Evolutionary conservation across 2,329 filamentous ascomycete genomes (phyloP), one percentile per base, ranked within the genome.

Genomic region (Chrysosphaeria jannelii): DNA sequence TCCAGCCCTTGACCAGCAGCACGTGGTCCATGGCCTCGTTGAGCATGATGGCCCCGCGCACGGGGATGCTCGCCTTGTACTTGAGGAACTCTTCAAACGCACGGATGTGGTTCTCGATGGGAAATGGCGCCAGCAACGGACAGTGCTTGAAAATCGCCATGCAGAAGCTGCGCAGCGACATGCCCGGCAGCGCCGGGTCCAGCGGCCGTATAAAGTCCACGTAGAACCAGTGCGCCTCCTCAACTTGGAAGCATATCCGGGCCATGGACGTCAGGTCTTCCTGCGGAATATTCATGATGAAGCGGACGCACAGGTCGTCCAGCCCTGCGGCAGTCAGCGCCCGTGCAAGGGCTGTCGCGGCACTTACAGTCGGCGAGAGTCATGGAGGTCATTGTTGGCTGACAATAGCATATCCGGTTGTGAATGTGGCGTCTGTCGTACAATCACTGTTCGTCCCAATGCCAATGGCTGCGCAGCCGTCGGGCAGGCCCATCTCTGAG

Each of bases 191-290:
- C 19, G 57, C 57, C 24, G 78, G 68, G 44, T 91, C 72, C 31
- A 85, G 53, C 19, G 81, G 79, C 22, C 85, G 74, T 42, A 97
- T 76, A 41, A 97, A 97, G 46, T 97, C 85, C 53, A 97, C 85
- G 60, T 97, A 97, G 47, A 89, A 97, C 85, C 85, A 97, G 64
- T 97, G 88, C 36, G 85, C 85, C 47, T 97, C 88, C 46, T 97
- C 85, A 35, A 97, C 72, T 47, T 93, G 79, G 44, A 97, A 97
- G 48, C 81, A 93, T 46, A 97, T 85, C 39, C 85, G 70, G 40
- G 78, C 75, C 27, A 90, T 72, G 3, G 74, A 78, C 33, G 67
- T 65, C 22, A 93, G 60, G 45, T 97, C 85, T 45, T 85, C 76
- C 32, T 72, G 58, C 21, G 88, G 85, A 30, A 93, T 61, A 47